These are phyloP conservation scores for Eucalyptus virginea DNA, from an alignment of 345 rosid genomes.

Conservation along the genomic window DNA sequence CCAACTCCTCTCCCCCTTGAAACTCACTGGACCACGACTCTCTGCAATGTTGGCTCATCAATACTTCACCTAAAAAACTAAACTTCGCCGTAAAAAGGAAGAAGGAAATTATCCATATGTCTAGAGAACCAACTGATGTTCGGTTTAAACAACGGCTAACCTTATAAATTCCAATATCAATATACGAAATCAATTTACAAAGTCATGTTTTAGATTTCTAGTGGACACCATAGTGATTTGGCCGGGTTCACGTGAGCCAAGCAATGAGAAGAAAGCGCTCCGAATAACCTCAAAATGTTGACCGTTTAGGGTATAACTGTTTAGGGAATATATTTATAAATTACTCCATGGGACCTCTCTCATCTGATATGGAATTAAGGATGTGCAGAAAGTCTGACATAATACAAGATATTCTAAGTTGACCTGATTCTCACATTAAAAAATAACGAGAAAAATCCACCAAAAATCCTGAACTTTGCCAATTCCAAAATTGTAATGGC, in stretches of 20 bases:
- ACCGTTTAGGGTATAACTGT: not conserved
- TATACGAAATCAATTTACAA: not conserved
- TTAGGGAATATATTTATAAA: not conserved
- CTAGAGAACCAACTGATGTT: not conserved
- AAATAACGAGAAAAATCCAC: no score
- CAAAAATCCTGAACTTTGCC: rapidly evolving
- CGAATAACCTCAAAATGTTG: not conserved
- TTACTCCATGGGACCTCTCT: not conserved
- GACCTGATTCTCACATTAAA: not conserved
- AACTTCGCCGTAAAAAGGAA: not conserved
- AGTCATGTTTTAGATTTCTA: not conserved
- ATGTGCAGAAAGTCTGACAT: not conserved
- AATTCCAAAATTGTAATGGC: no score
- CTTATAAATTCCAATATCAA: not conserved
- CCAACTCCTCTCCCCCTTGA: not conserved
- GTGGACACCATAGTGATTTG: not conserved
- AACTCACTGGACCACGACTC: not conserved
- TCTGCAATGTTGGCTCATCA: not conserved
- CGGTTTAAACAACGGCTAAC: not conserved
- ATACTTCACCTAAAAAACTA: not conserved
- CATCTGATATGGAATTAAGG: not conserved
- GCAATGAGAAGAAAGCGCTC: not conserved
- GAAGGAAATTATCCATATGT: not conserved
- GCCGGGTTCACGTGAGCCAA: not conserved
- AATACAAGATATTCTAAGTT: not conserved